These are phyloP conservation scores for Barnettozyma vustinii DNA, from an alignment of 805 yeast species.

Conservation along the genomic window DNA sequence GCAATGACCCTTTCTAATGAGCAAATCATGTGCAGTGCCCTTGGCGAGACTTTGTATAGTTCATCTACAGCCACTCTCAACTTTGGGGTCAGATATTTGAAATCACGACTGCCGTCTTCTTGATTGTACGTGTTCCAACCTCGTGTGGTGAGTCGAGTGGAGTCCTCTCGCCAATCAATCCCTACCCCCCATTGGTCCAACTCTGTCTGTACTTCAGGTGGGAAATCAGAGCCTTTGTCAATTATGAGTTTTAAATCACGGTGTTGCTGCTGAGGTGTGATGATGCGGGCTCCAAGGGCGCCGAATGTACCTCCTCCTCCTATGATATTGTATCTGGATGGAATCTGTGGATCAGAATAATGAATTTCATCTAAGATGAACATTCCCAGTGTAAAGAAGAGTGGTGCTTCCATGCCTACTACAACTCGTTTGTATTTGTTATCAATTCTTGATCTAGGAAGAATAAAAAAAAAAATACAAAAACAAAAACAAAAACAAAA, in stretches of 20 bases:
- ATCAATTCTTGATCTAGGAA: neutral
- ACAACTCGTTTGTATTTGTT: neutral
- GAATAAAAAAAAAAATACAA: neutral
- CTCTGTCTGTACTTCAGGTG: conserved; percentile 37
- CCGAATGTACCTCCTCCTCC: conserved; percentile 94
- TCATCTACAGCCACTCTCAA: conserved; percentile 54
- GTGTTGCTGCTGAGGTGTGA: conserved; percentile 31
- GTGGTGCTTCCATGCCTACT: conserved; percentile 1
- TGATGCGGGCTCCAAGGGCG: conserved; percentile 64
- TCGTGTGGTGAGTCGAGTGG: conserved; percentile 58
- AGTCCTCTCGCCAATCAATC: conserved; percentile 46
- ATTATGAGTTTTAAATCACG: conserved; percentile 60
- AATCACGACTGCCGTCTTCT: conserved; percentile 35
- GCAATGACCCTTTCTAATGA: conserved; percentile 30
- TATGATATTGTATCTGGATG: conserved; percentile 44
- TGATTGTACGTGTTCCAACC: conserved; percentile 69
- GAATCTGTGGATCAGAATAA: conserved; percentile 32
- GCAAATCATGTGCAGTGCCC: conserved; percentile 62
- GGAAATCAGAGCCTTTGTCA: conserved; percentile 80
- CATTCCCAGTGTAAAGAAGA: conserved; percentile 76
- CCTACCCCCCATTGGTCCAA: conserved; percentile 61
- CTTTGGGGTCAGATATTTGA: conserved; percentile 56
- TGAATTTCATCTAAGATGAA: conserved; percentile 85
- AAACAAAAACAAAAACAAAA: neutral
- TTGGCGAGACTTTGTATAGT: conserved; percentile 30